Evolutionary conservation across 176 grass and related monocot genomes (phyloP).

Genomic region (Juncus inflexus): DNA sequence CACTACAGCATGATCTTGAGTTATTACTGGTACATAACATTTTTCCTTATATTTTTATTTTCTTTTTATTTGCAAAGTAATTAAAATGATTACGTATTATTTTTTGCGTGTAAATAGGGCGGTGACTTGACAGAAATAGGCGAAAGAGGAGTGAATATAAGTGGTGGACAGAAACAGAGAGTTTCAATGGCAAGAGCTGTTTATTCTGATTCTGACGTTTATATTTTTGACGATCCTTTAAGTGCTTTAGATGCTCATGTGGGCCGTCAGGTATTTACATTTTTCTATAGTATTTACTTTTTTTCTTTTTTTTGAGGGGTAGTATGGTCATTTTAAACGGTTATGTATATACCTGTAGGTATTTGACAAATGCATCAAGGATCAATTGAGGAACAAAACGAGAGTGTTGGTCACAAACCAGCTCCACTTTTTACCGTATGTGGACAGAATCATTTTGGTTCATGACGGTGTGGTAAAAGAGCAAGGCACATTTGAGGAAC

Average conservation of each 20-base stretch:
- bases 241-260: constrained; percentile 99
- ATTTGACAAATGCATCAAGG: constrained; percentile 98
- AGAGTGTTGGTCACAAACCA: constrained; percentile 96
- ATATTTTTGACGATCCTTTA: constrained; percentile 98
- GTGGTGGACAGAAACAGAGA: constrained; percentile 98
- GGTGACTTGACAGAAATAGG: constrained; percentile 98
- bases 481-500: constrained; percentile 93
- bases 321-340: constrained; percentile 12
- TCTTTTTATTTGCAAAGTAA: constrained; percentile 2
- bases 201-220: constrained; percentile 94
- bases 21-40: constrained; percentile 64
- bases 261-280: constrained; percentile 74
- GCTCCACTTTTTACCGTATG: constrained; percentile 94
- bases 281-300: too few species aligned
- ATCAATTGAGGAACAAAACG: constrained; percentile 81
- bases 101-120: constrained; percentile 40
- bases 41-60: background rate
- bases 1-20: constrained; percentile 82
- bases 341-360: constrained; percentile 48
- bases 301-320: too few species aligned
- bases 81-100: background rate
- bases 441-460: constrained; percentile 83
- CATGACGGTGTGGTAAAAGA: constrained; percentile 95
- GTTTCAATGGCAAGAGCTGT: constrained; percentile 99
- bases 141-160: constrained; percentile 99